A percentile compares a stretch with the other conserved stretches of the same genome.
Evolutionary conservation across 768 basidiomycete species (phyloP).

Genomic region (Trametes maxima): DNA sequence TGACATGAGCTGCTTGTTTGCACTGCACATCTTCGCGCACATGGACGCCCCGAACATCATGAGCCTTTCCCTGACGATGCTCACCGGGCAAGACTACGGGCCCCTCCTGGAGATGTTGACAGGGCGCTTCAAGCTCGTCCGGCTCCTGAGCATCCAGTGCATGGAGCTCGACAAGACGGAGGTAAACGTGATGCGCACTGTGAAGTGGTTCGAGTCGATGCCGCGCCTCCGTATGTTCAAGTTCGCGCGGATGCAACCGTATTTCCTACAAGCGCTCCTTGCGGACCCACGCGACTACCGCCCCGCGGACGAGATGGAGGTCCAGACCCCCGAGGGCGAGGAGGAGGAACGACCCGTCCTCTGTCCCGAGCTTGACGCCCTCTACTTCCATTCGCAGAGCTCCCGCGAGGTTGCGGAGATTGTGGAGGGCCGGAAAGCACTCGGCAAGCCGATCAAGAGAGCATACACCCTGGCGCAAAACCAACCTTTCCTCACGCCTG

Average conservation of each 20-base stretch:
- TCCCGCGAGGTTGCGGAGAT: slow-evolving; percentile 39
- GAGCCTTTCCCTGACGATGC: slow-evolving; percentile 59
- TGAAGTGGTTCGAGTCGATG: slow-evolving; percentile 60
- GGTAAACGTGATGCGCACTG: slow-evolving; percentile 36
- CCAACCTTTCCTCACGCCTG: neutral
- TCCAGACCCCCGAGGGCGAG: slow-evolving; percentile 1
- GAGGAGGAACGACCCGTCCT: slow-evolving; percentile 29
- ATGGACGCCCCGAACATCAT: slow-evolving; percentile 59
- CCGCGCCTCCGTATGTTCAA: slow-evolving; percentile 44
- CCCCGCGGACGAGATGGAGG: slow-evolving; percentile 1
- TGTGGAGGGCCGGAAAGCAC: slow-evolving; percentile 37
- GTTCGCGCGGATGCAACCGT: slow-evolving; percentile 26
- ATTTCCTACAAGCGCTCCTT: slow-evolving; percentile 53
- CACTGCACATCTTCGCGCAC: slow-evolving; percentile 47
- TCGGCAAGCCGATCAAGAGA: slow-evolving; percentile 50
- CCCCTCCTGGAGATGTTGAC: slow-evolving; percentile 50
- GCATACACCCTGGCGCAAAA: slow-evolving; percentile 45
- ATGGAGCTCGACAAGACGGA: slow-evolving; percentile 39
- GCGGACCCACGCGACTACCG: slow-evolving; percentile 37
- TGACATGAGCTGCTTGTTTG: slow-evolving; percentile 53
- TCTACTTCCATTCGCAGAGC: slow-evolving; percentile 28
- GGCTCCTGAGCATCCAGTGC: slow-evolving; percentile 54
- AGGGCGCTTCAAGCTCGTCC: slow-evolving; percentile 52
- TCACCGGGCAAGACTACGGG: slow-evolving; percentile 53
- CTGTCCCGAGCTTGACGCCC: slow-evolving; percentile 46